Base-by-base conservation (phyloP, 1,284 basidiomycete genomes). In the Microbotryum saponariae region DNA sequence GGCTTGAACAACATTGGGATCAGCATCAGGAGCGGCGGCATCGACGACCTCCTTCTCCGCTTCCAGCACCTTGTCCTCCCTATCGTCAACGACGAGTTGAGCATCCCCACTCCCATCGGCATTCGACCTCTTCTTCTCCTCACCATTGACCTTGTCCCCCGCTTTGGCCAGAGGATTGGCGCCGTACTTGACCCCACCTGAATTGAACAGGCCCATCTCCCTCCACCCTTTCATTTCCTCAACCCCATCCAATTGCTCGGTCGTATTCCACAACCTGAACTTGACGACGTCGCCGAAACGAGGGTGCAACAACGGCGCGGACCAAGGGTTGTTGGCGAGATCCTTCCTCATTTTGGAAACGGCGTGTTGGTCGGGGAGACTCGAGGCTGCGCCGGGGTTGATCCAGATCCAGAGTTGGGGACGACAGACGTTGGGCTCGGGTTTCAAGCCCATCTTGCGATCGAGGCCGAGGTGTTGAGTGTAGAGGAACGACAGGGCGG, bases 241-340 rank as follows among this genome's bases (percentile, higher is more conserved):
- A 2, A 90, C 80, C 46, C 85, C 84, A 67, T 91, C 89, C 47
- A 91, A 78, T 70, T 90, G 88, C 70, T 90, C 88, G 4, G 89
- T 91, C 45, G 89, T 91, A 73, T 91, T 91, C 89, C 89, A 91
- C 72, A 91, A 80, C 73, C 85, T 88, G 79, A 91, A 91, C 71
- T 86, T 82, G 74, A 91, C 84, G 21, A 87, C 81, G 63, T 88
- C 85, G 61, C 83, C 81, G 78, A 91, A 91, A 57, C 88, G 80
- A 23, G 82, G 82, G 74, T 91, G 86, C 20, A 91, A 77, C 78
- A 91, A 89, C 0, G 89, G 89, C 3, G 87, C 82, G 2, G 86
- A 83, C 89, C 89, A 91, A 0, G 88, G 87, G 73, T 87, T 91
- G 8, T 80, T 79, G 62, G 83, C 82, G 48, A 91, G 80, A 62